These are phyloP conservation scores for Prillingera fragicola DNA, from an alignment of 1,284 basidiomycete genomes.

Conservation along the genomic window DNA sequence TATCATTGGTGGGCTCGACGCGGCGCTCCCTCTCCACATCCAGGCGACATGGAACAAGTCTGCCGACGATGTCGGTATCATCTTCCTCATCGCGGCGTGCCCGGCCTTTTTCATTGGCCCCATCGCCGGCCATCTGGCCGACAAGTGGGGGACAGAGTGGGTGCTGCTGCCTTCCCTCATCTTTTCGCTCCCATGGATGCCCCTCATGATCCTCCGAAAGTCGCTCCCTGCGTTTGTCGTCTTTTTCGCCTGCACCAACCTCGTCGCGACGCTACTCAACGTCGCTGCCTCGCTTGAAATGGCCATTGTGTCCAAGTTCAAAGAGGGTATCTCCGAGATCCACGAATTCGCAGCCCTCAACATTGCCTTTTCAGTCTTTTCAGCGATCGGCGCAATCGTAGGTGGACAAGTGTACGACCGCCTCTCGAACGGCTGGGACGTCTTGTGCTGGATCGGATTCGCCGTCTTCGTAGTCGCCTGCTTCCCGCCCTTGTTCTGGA, in stretches of 20 bases:
- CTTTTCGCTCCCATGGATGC: slow-evolving; percentile 62
- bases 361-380: slow-evolving; percentile 34
- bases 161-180: slow-evolving; percentile 54
- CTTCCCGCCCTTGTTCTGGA: slow-evolving; percentile 8
- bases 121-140: slow-evolving; percentile 58
- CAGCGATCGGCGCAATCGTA: slow-evolving; percentile 33
- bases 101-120: slow-evolving; percentile 60
- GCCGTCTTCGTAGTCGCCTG: slow-evolving; percentile 8
- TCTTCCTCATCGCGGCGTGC: slow-evolving; percentile 64
- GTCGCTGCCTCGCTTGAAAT: slow-evolving; percentile 13
- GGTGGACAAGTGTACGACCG: slow-evolving; percentile 44
- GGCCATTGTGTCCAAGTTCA: slow-evolving; percentile 11
- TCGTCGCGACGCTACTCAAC: slow-evolving; percentile 13
- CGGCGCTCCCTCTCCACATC: slow-evolving; percentile 59
- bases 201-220: slow-evolving; percentile 54
- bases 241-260: slow-evolving; percentile 55
- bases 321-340: slow-evolving; percentile 37
- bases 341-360: slow-evolving; percentile 44
- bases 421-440: slow-evolving; percentile 32
- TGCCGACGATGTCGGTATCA: slow-evolving; percentile 60
- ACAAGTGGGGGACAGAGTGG: slow-evolving; percentile 60
- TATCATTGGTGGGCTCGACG: slow-evolving; percentile 32
- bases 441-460: slow-evolving; percentile 32
- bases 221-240: slow-evolving; percentile 60
- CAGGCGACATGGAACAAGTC: slow-evolving; percentile 58